Evolutionary conservation across 2,329 filamentous ascomycete species (phyloP).

Genomic region (Dothistroma pini): DNA sequence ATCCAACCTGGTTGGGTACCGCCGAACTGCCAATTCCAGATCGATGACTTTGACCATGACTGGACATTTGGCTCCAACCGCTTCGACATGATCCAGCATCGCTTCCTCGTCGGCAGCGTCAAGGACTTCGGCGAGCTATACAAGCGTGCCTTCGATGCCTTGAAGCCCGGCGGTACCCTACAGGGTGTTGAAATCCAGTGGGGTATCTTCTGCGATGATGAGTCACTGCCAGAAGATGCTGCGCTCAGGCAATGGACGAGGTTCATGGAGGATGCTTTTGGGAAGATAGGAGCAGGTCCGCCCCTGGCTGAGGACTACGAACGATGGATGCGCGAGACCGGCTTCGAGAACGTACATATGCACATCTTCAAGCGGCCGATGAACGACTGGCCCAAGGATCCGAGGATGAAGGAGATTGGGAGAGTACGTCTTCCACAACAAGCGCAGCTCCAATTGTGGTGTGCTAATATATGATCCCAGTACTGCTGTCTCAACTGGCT

Average conservation of each 20-base stretch:
- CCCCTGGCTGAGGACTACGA: constrained; percentile 18
- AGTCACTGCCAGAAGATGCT: constrained; percentile 32
- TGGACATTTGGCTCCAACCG: constrained; percentile 37
- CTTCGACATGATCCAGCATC: constrained; percentile 45
- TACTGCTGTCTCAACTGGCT: constrained; percentile 28
- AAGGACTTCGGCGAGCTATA: constrained; percentile 24
- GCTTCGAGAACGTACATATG: constrained; percentile 28
- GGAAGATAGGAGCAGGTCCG: constrained; percentile 18
- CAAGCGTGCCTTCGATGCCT: constrained; percentile 31
- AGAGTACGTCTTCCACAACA: constrained; percentile 1
- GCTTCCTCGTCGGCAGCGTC: constrained; percentile 33
- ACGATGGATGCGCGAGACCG: constrained; percentile 20
- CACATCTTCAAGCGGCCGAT: constrained; percentile 26
- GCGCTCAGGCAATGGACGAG: constrained; percentile 27
- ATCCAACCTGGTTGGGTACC: constrained; percentile 19
- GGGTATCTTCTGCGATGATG: constrained; percentile 39
- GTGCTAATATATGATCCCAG: not conserved
- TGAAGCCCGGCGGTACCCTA: constrained; percentile 43
- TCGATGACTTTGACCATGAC: constrained; percentile 35
- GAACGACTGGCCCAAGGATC: constrained; percentile 32
- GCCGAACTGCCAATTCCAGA: constrained; percentile 31
- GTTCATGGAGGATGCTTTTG: constrained; percentile 24
- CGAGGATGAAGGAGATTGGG: constrained; percentile 28
- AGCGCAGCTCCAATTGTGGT: not conserved
- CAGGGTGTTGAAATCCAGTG: constrained; percentile 44